Percentiles rank a stretch among this genome's conserved stretches.
These are phyloP conservation scores for Thuidium tamariscinum DNA, from an alignment of 225 moss, liverwort and hornwort genomes.

Conservation along the genomic window DNA sequence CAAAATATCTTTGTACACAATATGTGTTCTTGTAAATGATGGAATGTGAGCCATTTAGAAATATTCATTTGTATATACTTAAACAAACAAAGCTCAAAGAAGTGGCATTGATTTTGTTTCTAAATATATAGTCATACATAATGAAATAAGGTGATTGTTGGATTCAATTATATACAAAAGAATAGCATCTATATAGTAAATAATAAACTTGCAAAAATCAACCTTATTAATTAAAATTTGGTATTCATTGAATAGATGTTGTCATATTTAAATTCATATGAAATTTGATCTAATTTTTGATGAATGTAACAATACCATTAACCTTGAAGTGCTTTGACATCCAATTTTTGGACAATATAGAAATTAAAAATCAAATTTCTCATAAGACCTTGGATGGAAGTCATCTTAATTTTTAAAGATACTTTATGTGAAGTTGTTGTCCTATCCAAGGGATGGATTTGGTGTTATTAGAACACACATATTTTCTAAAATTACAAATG, in stretches of 20 bases:
- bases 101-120: background rate
- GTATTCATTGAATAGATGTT: rapidly evolving
- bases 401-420: too few species aligned
- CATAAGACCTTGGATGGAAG: too few species aligned
- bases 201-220: background rate
- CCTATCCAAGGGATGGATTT: too few species aligned
- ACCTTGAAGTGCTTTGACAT: too few species aligned
- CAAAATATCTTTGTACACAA: background rate
- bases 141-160: background rate
- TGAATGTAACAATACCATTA: too few species aligned
- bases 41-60: too few species aligned
- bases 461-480: too few species aligned
- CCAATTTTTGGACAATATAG: too few species aligned
- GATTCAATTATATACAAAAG: background rate
- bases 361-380: too few species aligned
- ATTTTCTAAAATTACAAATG: too few species aligned
- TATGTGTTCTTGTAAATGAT: background rate
- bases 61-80: background rate
- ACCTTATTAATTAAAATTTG: background rate
- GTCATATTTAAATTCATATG: background rate
- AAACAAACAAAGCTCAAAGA: background rate
- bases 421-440: too few species aligned
- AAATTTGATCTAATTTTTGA: background rate
- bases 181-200: background rate
- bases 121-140: background rate